These are phyloP conservation scores for Parachlorella kessleri DNA, from an alignment of 139 green algal genomes.

Conservation along the genomic window DNA sequence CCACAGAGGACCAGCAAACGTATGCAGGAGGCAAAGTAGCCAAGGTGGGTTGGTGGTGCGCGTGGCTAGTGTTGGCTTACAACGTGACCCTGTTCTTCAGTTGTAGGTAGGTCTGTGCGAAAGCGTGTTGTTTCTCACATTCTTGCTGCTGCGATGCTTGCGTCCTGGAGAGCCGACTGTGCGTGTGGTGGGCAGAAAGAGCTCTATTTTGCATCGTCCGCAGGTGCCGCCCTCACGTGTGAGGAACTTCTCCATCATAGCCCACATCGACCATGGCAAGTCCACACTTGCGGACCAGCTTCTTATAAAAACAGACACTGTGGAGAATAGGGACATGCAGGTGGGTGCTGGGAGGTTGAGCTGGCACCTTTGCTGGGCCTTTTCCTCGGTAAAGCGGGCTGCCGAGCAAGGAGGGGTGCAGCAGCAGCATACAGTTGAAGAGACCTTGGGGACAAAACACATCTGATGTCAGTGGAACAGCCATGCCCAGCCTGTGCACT, in stretches of 20 bases:
- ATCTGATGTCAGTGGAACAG: too few species aligned
- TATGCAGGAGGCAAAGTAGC: conserved; percentile 26
- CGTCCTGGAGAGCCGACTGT: too few species aligned
- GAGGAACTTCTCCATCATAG: conserved; percentile 79
- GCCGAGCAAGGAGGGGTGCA: not conserved
- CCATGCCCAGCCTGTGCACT: too few species aligned
- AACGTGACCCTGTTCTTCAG: not conserved
- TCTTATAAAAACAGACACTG: conserved; percentile 83
- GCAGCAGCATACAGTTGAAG: not conserved
- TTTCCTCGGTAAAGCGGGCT: conserved; percentile 85
- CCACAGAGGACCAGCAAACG: not conserved
- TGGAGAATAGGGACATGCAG: conserved; percentile 81
- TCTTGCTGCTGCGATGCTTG: too few species aligned
- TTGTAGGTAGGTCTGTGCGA: too few species aligned
- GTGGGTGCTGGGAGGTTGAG: conserved; percentile 41
- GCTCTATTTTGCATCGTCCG: conserved; percentile 1
- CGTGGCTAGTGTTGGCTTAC: not conserved
- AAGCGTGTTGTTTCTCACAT: too few species aligned
- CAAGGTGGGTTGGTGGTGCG: conserved; percentile 17
- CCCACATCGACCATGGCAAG: conserved; percentile 83
- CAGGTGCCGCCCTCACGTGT: conserved; percentile 54
- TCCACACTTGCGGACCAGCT: conserved; percentile 84
- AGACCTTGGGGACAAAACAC: too few species aligned
- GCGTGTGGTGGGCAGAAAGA: not conserved
- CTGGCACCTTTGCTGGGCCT: conserved; percentile 29